phyloP scores from a whole-genome alignment of 345 rosid genomes.

The Hypericum androsaemum region DNA sequence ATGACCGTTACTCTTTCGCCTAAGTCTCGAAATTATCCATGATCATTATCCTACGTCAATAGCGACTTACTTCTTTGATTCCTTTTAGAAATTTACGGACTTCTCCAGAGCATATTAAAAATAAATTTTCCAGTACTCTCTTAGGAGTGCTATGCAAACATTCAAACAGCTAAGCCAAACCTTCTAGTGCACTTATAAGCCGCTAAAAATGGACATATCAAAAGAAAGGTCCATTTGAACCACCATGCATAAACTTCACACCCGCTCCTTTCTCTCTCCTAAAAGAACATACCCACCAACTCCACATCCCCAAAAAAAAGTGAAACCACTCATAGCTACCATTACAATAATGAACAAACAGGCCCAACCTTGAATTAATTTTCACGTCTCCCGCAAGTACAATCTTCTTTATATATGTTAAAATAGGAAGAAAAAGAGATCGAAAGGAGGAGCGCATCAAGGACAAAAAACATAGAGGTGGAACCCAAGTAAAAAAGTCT shows the following conservation, averaged over 20 bases:
- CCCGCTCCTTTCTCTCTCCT: constrained; percentile 29
- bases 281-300: constrained; percentile 31
- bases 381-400: no score
- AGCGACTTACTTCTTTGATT: no score
- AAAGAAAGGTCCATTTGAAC: constrained; percentile 27
- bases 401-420: background rate
- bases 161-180: no score
- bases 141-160: no score
- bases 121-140: no score
- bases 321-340: constrained; percentile 14
- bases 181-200: no score
- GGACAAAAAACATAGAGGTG: constrained; percentile 9
- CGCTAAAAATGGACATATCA: no score
- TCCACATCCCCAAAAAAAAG: constrained; percentile 32
- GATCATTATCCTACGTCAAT: no score
- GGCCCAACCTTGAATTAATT: constrained; percentile 1
- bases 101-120: no score
- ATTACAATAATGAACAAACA: background rate
- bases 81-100: no score
- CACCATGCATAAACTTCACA: constrained; percentile 10
- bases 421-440: constrained; percentile 10
- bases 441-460: constrained; percentile 25
- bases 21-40: no score
- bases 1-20: no score
- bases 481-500: constrained; percentile 7